A percentile compares a stretch with the other conserved stretches of the same genome.
phyloP scores from a whole-genome alignment of 148 eudicot genomes.

The Simmondsia chinensis region DNA sequence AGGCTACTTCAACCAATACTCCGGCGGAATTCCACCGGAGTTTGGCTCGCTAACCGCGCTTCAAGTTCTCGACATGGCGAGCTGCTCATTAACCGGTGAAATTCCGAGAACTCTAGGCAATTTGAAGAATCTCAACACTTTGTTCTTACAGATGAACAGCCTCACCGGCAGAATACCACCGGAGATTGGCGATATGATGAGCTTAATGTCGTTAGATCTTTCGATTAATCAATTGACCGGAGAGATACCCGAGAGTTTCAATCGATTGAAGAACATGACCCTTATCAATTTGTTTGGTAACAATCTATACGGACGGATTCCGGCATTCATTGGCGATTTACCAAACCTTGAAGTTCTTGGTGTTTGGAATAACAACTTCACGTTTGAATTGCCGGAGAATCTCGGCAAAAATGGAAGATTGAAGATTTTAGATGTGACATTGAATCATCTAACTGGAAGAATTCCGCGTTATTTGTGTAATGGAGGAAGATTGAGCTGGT shows the following conservation, averaged over 20 bases:
- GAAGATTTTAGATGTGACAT: constrained; percentile 15
- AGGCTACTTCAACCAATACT: constrained; percentile 33
- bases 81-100: constrained; percentile 42
- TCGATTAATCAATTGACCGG: constrained; percentile 42
- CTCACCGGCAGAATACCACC: constrained; percentile 44
- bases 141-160: constrained; percentile 43
- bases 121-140: constrained; percentile 31
- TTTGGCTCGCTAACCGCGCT: constrained; percentile 34
- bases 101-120: constrained; percentile 43
- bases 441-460: constrained; percentile 32
- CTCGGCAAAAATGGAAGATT: constrained; percentile 31
- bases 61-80: constrained; percentile 29
- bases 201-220: constrained; percentile 34
- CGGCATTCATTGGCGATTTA: constrained; percentile 33
- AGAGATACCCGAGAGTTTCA: constrained; percentile 37
- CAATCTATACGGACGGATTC: constrained; percentile 34
- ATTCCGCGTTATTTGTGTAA: constrained; percentile 26
- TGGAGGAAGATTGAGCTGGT: constrained; percentile 18
- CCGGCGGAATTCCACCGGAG: constrained; percentile 68
- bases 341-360: constrained; percentile 36
- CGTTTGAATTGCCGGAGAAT: constrained; percentile 29
- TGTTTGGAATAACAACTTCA: constrained; percentile 37
- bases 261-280: constrained; percentile 25
- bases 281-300: constrained; percentile 40
- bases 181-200: constrained; percentile 25